Conservation (phyloP, 495 filamentous ascomycete species). For the Penicillium alfredii region DNA sequence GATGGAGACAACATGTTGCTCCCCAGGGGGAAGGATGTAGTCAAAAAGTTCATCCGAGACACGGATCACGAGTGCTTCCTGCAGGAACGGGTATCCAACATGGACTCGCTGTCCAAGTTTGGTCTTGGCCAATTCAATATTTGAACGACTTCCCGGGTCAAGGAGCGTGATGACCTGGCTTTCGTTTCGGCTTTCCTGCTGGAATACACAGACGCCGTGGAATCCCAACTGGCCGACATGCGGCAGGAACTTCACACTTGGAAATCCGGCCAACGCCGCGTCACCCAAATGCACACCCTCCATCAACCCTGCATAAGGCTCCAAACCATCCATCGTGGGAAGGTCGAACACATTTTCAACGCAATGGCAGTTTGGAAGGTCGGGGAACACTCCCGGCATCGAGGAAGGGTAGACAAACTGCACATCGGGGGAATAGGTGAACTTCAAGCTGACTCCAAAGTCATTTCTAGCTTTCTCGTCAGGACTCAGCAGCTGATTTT, state of each 20-base stretch:
- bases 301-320: slow-evolving; percentile 77
- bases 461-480: slow-evolving; percentile 77
- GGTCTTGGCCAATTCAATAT: slow-evolving; percentile 61
- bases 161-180: slow-evolving; percentile 87
- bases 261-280: slow-evolving; percentile 85
- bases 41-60: slow-evolving; percentile 94
- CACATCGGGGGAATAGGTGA: slow-evolving; percentile 71
- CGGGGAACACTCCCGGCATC: slow-evolving; percentile 84
- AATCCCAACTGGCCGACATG: slow-evolving; percentile 75
- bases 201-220: slow-evolving; percentile 94
- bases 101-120: slow-evolving; percentile 82
- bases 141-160: slow-evolving; percentile 65
- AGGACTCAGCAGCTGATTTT: slow-evolving; percentile 66
- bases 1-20: slow-evolving; percentile 52
- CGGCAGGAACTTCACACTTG: slow-evolving; percentile 75
- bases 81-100: slow-evolving; percentile 92
- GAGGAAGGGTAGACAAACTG: slow-evolving; percentile 81
- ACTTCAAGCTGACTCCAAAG: slow-evolving; percentile 89
- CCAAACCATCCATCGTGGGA: slow-evolving; percentile 83
- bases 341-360: slow-evolving; percentile 94
- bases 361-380: slow-evolving; percentile 80
- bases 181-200: slow-evolving; percentile 92
- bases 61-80: slow-evolving; percentile 81
- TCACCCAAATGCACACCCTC: slow-evolving; percentile 80
- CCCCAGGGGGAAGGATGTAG: slow-evolving; percentile 64